phyloP scores from a whole-genome alignment of 202 grass and related monocot genomes.

The Cymbopogon flexuosus region DNA sequence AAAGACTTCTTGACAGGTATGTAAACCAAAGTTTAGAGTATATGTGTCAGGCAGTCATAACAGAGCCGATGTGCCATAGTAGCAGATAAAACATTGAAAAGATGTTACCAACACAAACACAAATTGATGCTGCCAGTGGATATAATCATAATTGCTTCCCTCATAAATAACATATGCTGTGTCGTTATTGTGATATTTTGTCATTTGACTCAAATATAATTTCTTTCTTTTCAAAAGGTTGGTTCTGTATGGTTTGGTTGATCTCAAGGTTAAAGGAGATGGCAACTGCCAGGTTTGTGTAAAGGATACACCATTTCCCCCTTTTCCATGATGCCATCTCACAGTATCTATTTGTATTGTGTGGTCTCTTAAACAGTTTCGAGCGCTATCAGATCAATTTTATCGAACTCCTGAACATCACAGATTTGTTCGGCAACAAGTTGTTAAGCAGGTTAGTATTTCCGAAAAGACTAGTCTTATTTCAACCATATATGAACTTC shows the following conservation, averaged over 20 bases:
- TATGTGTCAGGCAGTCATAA: not conserved
- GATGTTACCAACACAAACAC: not conserved
- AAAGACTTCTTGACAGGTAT: conserved; percentile 88
- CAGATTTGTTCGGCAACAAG: conserved; percentile 72
- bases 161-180: not conserved
- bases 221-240: conserved; percentile 41
- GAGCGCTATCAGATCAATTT: conserved; percentile 80
- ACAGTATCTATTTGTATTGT: not conserved
- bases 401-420: conserved; percentile 71
- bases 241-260: conserved; percentile 66
- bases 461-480: not conserved
- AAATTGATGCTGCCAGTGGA: not conserved
- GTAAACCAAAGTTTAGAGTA: conserved; percentile 21
- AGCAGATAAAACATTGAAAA: not conserved
- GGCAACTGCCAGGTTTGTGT: conserved; percentile 84
- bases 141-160: not conserved
- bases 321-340: not conserved
- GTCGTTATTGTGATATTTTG: not conserved
- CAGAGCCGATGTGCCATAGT: not conserved
- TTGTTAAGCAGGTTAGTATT: conserved; percentile 64
- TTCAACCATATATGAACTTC: not conserved
- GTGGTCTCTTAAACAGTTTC: conserved; percentile 52
- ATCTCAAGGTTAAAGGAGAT: conserved; percentile 91
- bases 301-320: not conserved
- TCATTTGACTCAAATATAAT: conserved; percentile 14